Conservation (phyloP, 305 asterid species). For the Fraxinus albicans region DNA sequence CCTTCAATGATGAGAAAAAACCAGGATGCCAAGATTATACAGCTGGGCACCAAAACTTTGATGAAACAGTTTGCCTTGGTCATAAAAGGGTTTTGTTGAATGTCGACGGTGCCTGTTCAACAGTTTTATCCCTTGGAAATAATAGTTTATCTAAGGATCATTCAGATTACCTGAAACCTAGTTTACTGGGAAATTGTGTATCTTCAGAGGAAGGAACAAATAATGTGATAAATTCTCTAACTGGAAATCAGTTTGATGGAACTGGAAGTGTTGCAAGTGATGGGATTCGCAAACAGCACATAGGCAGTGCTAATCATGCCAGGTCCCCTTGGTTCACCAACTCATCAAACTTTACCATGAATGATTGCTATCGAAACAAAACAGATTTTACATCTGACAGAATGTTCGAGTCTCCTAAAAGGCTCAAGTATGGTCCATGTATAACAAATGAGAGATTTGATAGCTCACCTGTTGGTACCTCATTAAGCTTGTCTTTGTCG, state of each 20-base stretch:
- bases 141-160: slow-evolving; percentile 23
- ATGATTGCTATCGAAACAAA: slow-evolving; percentile 5
- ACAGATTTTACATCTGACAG: slow-evolving; percentile 23
- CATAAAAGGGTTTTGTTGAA: slow-evolving; percentile 26
- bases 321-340: slow-evolving; percentile 28
- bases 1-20: slow-evolving; percentile 29
- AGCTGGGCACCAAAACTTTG: slow-evolving; percentile 21
- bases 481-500: slow-evolving; percentile 49
- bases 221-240: slow-evolving; percentile 22
- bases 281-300: slow-evolving; percentile 22
- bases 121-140: slow-evolving; percentile 38
- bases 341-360: slow-evolving; percentile 19
- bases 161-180: slow-evolving; percentile 27
- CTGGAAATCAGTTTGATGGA: slow-evolving; percentile 28
- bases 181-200: slow-evolving; percentile 21
- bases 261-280: slow-evolving; percentile 21
- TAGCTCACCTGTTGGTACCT: slow-evolving; percentile 38
- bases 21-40: slow-evolving; percentile 22
- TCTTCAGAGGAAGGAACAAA: slow-evolving; percentile 28
- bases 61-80: slow-evolving; percentile 14
- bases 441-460: slow-evolving; percentile 25
- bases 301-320: slow-evolving; percentile 18
- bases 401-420: slow-evolving; percentile 42
- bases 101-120: slow-evolving; percentile 39
- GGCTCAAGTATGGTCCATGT: slow-evolving; percentile 37